Evolutionary conservation across 140 eudicot species (phyloP), one percentile per base, ranked within the genome.

Genomic region (Cichorium intybus): DNA sequence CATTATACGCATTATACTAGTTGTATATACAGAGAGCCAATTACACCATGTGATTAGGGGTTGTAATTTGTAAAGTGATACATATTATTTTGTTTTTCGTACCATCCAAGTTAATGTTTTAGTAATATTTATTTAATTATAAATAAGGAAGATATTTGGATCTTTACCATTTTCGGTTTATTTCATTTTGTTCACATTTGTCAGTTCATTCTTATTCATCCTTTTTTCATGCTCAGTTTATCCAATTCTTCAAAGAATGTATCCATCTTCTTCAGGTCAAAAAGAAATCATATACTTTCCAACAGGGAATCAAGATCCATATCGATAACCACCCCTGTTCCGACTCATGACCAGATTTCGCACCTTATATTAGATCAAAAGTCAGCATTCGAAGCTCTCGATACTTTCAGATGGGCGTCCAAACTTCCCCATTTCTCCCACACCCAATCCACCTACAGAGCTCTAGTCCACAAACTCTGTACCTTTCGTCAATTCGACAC

Each of bases 341-440:
- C 97, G 6, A 81, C 76, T 20, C 77, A 64, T 35, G 64, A 83
- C 15, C 81, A 88, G 69, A 88, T 93, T 23, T 61, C 86, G 80
- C 88, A 70, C 57, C 88, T 93, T 66, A 80, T 93, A 26, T 55
- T 81, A 43, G 97, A 88, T 17, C 97, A 83, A 47, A 85, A 78
- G 57, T 65, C 95, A 64, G 67, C 95, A 18, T 31, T 68, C 7
- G 86, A 84, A 73, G 94, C 95, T 14, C 78, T 93, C 47, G 47
- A 86, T 24, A 85, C 99, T 47, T 93, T 93, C 85, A 73, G 74
- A 86, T 93, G 99, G 99, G 97, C 95, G 35, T 79, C 95, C 16
- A 73, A 68, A 18, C 72, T 85, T 46, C 90, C 88, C 20, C 46
- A 52, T 60, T 93, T 88, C 81, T 47, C 73, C 31, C 99, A 88